phyloP scores from a whole-genome alignment of 768 basidiomycete species.

The Phlegmacium glaucopus region DNA sequence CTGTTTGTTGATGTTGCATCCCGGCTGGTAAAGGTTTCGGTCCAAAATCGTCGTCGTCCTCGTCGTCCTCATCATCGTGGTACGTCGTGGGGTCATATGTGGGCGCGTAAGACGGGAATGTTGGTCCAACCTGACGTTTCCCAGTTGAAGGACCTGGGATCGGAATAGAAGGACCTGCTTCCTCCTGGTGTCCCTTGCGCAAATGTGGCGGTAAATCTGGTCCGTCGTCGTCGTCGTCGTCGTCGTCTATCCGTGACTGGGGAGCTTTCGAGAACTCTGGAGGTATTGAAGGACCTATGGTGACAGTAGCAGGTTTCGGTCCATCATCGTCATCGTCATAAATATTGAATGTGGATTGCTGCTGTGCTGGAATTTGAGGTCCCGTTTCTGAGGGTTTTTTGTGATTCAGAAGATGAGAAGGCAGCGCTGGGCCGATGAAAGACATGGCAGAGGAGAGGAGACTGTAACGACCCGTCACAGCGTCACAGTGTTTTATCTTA shows the following conservation, averaged over 20 bases:
- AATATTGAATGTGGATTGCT: constrained; percentile 9
- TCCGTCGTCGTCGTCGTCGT: background rate
- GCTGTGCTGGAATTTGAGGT: constrained; percentile 24
- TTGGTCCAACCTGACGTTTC: constrained; percentile 48
- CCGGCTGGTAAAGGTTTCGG: constrained; percentile 69
- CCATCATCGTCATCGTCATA: constrained; percentile 45
- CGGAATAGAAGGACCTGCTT: constrained; percentile 15
- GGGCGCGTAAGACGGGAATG: constrained; percentile 41
- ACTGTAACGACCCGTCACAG: too few species aligned
- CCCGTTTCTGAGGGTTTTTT: constrained; percentile 16
- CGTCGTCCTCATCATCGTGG: constrained; percentile 43
- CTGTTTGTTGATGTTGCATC: constrained; percentile 39
- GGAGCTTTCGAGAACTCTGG: background rate
- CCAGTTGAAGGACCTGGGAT: constrained; percentile 17
- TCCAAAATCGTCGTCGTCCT: constrained; percentile 72
- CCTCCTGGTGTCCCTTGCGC: background rate
- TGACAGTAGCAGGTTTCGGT: constrained; percentile 44
- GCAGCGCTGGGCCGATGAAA: constrained; percentile 55
- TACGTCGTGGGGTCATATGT: constrained; percentile 27
- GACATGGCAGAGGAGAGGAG: constrained; percentile 36
- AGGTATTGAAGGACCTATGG: constrained; percentile 13
- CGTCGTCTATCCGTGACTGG: background rate
- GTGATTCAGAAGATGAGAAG: constrained; percentile 39
- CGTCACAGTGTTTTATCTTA: too few species aligned
- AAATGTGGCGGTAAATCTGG: background rate